Percentiles rank a stretch among this genome's conserved stretches.
Evolutionary conservation across 495 filamentous ascomycete genomes (phyloP).

Genomic region (Extremus antarcticus): DNA sequence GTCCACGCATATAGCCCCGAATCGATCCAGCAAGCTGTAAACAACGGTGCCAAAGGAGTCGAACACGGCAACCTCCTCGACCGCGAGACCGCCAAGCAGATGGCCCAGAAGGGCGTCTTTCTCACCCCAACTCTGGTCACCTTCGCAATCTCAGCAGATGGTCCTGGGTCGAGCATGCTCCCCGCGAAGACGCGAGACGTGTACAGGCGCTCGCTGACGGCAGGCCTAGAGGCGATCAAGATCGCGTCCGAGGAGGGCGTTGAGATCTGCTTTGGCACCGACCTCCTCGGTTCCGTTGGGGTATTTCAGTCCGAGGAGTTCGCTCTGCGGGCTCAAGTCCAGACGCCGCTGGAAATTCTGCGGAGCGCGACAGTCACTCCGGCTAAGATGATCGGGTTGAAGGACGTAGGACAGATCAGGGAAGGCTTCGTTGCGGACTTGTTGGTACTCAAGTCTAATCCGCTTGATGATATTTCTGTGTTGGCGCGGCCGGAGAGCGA

Average conservation of each 20-base stretch:
- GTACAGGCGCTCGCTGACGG: conserved; percentile 34
- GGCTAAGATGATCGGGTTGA: conserved; percentile 36
- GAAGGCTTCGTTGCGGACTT: conserved; percentile 18
- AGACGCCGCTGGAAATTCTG: conserved; percentile 34
- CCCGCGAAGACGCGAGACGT: conserved; percentile 35
- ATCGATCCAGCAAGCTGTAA: conserved; percentile 42
- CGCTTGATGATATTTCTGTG: conserved; percentile 41
- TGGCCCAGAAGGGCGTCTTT: conserved; percentile 37
- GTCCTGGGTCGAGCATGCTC: conserved; percentile 35
- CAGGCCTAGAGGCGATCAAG: conserved; percentile 37
- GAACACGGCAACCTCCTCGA: conserved; percentile 49
- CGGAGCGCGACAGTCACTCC: conserved; percentile 43
- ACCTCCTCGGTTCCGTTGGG: conserved; percentile 40
- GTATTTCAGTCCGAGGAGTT: conserved; percentile 42
- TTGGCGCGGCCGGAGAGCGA: conserved; percentile 37
- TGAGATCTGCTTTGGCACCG: conserved; percentile 45
- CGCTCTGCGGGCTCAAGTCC: conserved; percentile 33
- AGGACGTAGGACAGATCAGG: conserved; percentile 37
- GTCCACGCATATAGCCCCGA: conserved; percentile 44
- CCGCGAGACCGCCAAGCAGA: conserved; percentile 37
- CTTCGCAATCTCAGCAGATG: conserved; percentile 39
- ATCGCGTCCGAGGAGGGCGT: conserved; percentile 39
- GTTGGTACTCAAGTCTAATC: conserved; percentile 30
- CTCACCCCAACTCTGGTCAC: conserved; percentile 45
- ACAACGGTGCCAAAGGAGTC: conserved; percentile 44